These are phyloP conservation scores for Irpex sp. DNA, from an alignment of 1,284 basidiomycete genomes.

Conservation along the genomic window DNA sequence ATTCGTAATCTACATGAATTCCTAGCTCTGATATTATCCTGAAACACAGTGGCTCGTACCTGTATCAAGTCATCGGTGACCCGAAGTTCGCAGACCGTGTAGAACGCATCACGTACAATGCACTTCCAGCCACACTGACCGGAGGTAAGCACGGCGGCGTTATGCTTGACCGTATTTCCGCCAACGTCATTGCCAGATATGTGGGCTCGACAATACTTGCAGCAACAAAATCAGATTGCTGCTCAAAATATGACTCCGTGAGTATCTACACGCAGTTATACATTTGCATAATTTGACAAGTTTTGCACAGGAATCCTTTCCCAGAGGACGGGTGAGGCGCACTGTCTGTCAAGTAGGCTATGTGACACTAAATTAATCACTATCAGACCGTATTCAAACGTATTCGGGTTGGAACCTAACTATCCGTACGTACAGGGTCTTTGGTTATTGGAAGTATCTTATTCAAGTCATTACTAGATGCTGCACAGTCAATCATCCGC, in stretches of 20 bases:
- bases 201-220: conserved; percentile 59
- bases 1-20: neutral
- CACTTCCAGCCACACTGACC: conserved; percentile 51
- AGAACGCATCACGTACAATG: conserved; percentile 58
- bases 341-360: neutral
- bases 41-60: conserved; percentile 51
- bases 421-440: conserved; percentile 24
- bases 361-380: neutral
- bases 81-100: conserved; percentile 53
- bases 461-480: conserved; percentile 31
- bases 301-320: conserved; percentile 44
- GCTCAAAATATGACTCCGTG: conserved; percentile 55
- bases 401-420: conserved; percentile 41
- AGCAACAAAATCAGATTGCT: conserved; percentile 58
- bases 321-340: conserved; percentile 43
- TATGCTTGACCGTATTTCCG: no score
- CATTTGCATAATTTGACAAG: neutral
- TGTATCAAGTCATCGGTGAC: conserved; percentile 57
- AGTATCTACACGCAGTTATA: conserved; percentile 16
- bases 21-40: conserved; percentile 35
- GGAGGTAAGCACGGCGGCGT: conserved; percentile 31
- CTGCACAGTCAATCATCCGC: conserved; percentile 60
- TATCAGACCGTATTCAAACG: conserved; percentile 49
- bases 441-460: neutral
- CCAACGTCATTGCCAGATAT: conserved; percentile 35